Conservation (phyloP, 2,329 filamentous ascomycete genomes). For the Penicillium sclerotiorum region DNA sequence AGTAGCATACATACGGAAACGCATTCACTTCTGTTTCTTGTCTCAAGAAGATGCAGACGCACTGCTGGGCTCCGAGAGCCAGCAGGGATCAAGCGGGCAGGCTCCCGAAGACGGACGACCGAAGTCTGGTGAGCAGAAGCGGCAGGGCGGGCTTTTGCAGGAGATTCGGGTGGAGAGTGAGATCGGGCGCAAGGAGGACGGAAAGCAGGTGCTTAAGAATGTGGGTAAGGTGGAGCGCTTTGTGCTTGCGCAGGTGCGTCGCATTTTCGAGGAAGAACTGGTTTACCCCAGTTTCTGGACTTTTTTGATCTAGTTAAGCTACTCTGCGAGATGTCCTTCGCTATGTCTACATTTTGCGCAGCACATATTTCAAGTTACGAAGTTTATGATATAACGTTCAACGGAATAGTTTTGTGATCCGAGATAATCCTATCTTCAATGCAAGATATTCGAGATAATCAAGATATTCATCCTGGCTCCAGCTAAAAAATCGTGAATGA, state of each 20-base stretch:
- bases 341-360: background rate
- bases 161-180: constrained; percentile 97
- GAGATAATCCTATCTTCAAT: constrained; percentile 16
- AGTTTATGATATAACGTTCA: constrained; percentile 10
- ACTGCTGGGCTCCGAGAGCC: constrained; percentile 59
- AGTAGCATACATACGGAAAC: constrained; percentile 83
- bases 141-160: constrained; percentile 77
- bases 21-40: constrained; percentile 91
- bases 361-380: constrained; percentile 20
- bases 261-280: constrained; percentile 98
- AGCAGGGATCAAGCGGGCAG: constrained; percentile 33
- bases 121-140: constrained; percentile 40
- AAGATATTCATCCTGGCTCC: constrained; percentile 1
- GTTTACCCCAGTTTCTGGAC: constrained; percentile 99
- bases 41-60: constrained; percentile 87
- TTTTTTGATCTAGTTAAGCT: constrained; percentile 85
- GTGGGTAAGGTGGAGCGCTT: constrained; percentile 98
- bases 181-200: constrained; percentile 87
- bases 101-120: constrained; percentile 33
- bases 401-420: constrained; percentile 16
- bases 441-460: too few species aligned
- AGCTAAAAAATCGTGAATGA: constrained; percentile 3
- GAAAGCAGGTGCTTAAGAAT: constrained; percentile 95
- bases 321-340: constrained; percentile 21
- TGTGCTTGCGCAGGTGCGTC: constrained; percentile 90